Percentiles rank a stretch among this genome's conserved stretches.
Evolutionary conservation across 2,329 filamentous ascomycete species (phyloP).

Genomic region (Colletotrichum sp.): DNA sequence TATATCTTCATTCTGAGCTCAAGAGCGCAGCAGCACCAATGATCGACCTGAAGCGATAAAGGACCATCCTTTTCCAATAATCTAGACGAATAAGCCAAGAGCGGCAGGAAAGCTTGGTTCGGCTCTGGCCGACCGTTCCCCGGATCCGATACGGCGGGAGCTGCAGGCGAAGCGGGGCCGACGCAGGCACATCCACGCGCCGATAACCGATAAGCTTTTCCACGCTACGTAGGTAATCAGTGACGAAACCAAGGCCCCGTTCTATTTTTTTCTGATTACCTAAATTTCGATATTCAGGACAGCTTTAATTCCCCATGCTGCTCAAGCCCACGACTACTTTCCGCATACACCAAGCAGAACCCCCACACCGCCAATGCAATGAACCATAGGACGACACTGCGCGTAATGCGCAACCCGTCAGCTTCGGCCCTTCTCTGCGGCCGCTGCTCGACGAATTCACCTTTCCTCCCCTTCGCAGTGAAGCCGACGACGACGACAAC

Average conservation of each 20-base stretch:
- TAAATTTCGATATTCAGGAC: slow-evolving; percentile 6
- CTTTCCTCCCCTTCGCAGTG: not conserved
- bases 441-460: not conserved
- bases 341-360: not conserved
- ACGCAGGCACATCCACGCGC: not conserved
- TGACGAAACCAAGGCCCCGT: slow-evolving; percentile 10
- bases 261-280: not conserved
- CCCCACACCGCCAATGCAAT: slow-evolving; percentile 16
- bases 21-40: not conserved
- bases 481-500: not conserved
- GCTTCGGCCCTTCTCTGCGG: not conserved
- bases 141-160: not conserved
- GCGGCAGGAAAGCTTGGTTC: slow-evolving; percentile 15
- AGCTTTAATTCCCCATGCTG: not conserved
- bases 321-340: not conserved
- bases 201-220: slow-evolving; percentile 4
- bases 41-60: not conserved
- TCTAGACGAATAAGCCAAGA: not conserved
- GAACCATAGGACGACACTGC: slow-evolving; percentile 19
- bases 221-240: slow-evolving; percentile 11
- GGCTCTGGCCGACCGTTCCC: not conserved
- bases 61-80: not conserved
- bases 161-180: not conserved
- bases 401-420: slow-evolving; percentile 21
- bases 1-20: not conserved